phyloP scores from a whole-genome alignment of 257 asterid species.

The Lantana camara region DNA sequence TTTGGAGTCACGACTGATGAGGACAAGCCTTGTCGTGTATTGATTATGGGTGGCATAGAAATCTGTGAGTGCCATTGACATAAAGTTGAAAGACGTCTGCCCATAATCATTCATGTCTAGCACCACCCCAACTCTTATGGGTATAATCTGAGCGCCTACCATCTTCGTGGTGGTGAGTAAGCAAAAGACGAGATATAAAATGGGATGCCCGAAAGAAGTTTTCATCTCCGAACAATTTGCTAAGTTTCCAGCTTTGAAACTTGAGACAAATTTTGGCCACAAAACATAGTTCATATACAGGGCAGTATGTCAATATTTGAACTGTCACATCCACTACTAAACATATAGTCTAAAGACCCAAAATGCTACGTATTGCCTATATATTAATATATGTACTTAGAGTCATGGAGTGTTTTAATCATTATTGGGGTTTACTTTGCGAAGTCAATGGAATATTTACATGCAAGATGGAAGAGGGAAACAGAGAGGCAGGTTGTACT shows the following conservation, averaged over 20 bases:
- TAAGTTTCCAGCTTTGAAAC: neutral
- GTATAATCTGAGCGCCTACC: constrained; percentile 24
- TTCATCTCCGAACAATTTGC: constrained; percentile 7
- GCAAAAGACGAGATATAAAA: constrained; percentile 3
- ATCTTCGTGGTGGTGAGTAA: constrained; percentile 19
- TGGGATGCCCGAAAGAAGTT: neutral
- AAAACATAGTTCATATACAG: neutral
- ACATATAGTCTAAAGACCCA: neutral
- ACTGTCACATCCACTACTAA: constrained; percentile 1
- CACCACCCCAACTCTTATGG: constrained; percentile 55
- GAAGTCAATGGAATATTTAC: constrained; percentile 15
- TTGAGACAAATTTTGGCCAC: neutral
- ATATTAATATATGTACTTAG: neutral
- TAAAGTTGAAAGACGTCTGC: constrained; percentile 42
- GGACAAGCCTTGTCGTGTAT: constrained; percentile 42
- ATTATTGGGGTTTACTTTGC: constrained; percentile 20
- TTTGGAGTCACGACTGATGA: constrained; percentile 42
- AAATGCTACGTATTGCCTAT: neutral
- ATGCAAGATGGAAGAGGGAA: neutral
- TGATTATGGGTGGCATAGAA: constrained; percentile 40
- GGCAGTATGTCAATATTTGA: neutral
- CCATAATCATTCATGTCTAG: constrained; percentile 43
- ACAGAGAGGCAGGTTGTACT: too few relatives aligned
- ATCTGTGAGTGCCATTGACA: constrained; percentile 65
- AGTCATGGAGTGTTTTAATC: neutral